These are phyloP conservation scores for Filobasidium floriforme DNA, from an alignment of 768 basidiomycete genomes.

Conservation along the genomic window DNA sequence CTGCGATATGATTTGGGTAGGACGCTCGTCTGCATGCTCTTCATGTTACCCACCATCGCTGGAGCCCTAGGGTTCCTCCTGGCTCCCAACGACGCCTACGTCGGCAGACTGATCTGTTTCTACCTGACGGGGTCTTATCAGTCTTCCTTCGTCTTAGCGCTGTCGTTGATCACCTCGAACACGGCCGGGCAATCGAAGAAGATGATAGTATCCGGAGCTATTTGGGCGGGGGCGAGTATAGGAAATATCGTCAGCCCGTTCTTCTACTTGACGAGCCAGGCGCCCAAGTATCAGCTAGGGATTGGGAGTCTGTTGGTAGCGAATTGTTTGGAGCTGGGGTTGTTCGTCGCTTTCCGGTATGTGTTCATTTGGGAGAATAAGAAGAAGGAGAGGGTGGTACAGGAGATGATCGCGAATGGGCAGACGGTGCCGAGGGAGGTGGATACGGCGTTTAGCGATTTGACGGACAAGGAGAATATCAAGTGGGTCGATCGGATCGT, in stretches of 20 bases:
- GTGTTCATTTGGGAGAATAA: conserved; percentile 38
- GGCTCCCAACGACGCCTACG: conserved; percentile 39
- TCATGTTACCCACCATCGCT: conserved; percentile 44
- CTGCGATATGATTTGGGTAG: too few relatives aligned
- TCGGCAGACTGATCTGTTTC: conserved; percentile 43
- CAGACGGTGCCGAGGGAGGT: conserved; percentile 21
- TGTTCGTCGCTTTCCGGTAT: conserved; percentile 37
- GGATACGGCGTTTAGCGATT: conserved; percentile 38
- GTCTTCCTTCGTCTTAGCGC: conserved; percentile 39
- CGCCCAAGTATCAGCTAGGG: conserved; percentile 42
- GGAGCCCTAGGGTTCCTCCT: conserved; percentile 44
- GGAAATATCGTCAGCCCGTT: conserved; percentile 35
- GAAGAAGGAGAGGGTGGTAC: conserved; percentile 27
- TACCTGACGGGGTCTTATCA: conserved; percentile 44
- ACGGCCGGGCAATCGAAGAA: conserved; percentile 47
- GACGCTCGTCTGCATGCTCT: conserved; percentile 36
- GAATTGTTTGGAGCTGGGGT: conserved; percentile 37
- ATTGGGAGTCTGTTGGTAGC: conserved; percentile 41
- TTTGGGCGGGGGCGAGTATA: conserved; percentile 43
- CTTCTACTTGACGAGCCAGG: conserved; percentile 26
- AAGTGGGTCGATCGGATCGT: conserved; percentile 28
- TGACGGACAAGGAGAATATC: conserved; percentile 41
- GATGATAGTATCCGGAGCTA: conserved; percentile 40
- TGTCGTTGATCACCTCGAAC: conserved; percentile 47
- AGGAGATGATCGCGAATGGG: conserved; percentile 10